Evolutionary conservation across 2,329 filamentous ascomycete genomes (phyloP), one percentile per base, ranked within the genome.

Genomic region (Paecilomyces variotii): DNA sequence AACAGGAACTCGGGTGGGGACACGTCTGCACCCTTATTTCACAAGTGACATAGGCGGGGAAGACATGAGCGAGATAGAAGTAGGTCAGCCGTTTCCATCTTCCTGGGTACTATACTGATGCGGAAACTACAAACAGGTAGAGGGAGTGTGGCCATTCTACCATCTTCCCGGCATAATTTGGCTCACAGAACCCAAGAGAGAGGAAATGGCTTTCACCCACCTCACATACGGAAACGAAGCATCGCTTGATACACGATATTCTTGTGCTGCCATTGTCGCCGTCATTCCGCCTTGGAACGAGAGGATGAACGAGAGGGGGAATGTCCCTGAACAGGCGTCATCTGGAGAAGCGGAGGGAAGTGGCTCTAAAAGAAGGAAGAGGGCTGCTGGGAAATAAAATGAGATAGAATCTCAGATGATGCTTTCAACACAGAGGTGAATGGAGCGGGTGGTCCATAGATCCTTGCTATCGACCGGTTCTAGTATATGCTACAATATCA

Each of bases 221-320:
- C 2, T 69, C 1, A 53, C 55, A 5, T 67, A 68, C 49, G 67
- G 68, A 1, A 69, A 71, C 12, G 32, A 70, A 12, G 9, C 64
- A 10, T 30, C 53, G 0, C 27, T 64, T 5, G 55, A n/a, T 1
- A 58, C 54, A 1, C 5, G 55, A 1, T 70, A 69, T 45, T 70
- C 65, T 1, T 62, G 28, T 34, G 65, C 62, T 24, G 64, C 67
- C 0, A 67, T 70, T 1, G 26, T 71, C 9, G 67, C 64, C 2
- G 53, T 57, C 0, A 60, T 71, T 51, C 68, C 68, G 11, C 63
- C 62, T 12, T 64, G 49, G 55, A n/a, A 35, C 11, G 39, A 60
- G 30, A 34, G 55, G 9, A 45, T 19, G 39, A 10, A 14, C 19
- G 14, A 45, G 19, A 4, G 5, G 14, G 19, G 19, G 6, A n/a